A percentile compares a stretch with the other conserved stretches of the same genome.
Evolutionary conservation across 345 rosid genomes (phyloP).

Genomic region (Eucalyptus dawsonii): DNA sequence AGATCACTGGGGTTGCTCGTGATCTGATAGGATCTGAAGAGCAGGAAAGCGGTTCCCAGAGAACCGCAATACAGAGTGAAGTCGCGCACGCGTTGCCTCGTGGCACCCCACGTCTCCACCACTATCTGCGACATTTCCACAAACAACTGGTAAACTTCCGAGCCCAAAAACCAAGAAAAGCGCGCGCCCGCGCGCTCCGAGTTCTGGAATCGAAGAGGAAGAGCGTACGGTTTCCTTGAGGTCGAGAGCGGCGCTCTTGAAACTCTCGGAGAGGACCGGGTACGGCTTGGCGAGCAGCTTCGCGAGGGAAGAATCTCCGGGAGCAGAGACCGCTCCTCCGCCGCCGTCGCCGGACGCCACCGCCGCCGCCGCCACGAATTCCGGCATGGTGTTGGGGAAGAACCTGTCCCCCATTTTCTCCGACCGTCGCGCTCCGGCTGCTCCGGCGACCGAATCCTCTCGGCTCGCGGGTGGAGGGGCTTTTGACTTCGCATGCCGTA

Average conservation of each 20-base stretch:
- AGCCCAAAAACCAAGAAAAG: not conserved
- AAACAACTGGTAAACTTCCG: not conserved
- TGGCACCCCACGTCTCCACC: slow-evolving; percentile 39
- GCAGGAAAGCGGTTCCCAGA: slow-evolving; percentile 52
- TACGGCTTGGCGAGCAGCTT: slow-evolving; percentile 59
- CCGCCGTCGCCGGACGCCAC: not conserved
- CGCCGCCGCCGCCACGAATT: slow-evolving; percentile 24
- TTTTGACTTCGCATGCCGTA: not conserved
- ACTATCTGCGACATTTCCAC: slow-evolving; percentile 24
- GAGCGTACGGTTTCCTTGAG: slow-evolving; percentile 60
- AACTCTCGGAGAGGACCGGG: slow-evolving; percentile 35
- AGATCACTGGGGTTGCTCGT: slow-evolving; percentile 37
- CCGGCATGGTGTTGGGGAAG: slow-evolving; percentile 53
- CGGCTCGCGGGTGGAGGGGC: not conserved
- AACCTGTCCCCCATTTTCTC: slow-evolving; percentile 51
- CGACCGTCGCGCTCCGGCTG: not conserved
- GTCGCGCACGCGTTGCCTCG: slow-evolving; percentile 35
- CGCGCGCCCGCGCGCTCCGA: not conserved
- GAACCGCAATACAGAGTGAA: slow-evolving; percentile 41
- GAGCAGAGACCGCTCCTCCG: not conserved
- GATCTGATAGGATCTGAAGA: slow-evolving; percentile 37
- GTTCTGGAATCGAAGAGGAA: not conserved
- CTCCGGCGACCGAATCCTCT: not conserved
- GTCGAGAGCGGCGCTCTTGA: slow-evolving; percentile 51
- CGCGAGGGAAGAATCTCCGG: slow-evolving; percentile 28